Percentiles rank a stretch among this genome's conserved stretches.
Conservation (phyloP, 305 asterid species). For the Solanum hybrid region DNA sequence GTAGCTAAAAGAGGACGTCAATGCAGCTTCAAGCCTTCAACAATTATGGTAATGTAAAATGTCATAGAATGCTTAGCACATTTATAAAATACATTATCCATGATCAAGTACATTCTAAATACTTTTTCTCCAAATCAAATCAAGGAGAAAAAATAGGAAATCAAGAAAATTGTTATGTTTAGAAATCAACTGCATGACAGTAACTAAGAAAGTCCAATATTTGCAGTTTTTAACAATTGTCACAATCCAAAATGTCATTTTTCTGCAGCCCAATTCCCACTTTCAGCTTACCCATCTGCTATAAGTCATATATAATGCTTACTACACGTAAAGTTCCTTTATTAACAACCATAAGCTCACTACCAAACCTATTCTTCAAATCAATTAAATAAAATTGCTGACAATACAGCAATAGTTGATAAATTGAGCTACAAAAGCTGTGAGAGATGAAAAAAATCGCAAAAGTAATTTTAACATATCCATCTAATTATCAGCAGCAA, state of each 20-base stretch:
- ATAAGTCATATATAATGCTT: not conserved
- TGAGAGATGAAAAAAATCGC: not conserved
- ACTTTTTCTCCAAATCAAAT: not conserved
- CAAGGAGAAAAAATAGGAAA: not conserved
- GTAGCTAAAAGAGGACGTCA: not conserved
- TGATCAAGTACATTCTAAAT: not conserved
- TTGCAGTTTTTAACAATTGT: not conserved
- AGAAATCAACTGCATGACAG: not conserved
- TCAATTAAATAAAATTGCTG: not conserved
- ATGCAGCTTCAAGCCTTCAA: not conserved
- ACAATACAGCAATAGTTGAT: not conserved
- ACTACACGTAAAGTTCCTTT: not conserved
- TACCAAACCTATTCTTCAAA: not conserved
- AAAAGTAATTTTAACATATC: not conserved
- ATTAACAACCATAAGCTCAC: not conserved
- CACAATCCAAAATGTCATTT: not conserved
- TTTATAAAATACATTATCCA: not conserved
- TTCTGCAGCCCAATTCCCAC: not conserved
- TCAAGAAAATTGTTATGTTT: not conserved
- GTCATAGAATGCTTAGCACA: not conserved
- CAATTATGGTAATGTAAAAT: not conserved
- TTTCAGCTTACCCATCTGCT: not conserved
- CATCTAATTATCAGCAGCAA: not conserved
- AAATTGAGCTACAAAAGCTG: not conserved
- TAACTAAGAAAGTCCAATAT: not conserved